A percentile compares a stretch with the other conserved stretches of the same genome.
Conservation (phyloP, 768 basidiomycete species). For the Podaxis pistillaris region DNA sequence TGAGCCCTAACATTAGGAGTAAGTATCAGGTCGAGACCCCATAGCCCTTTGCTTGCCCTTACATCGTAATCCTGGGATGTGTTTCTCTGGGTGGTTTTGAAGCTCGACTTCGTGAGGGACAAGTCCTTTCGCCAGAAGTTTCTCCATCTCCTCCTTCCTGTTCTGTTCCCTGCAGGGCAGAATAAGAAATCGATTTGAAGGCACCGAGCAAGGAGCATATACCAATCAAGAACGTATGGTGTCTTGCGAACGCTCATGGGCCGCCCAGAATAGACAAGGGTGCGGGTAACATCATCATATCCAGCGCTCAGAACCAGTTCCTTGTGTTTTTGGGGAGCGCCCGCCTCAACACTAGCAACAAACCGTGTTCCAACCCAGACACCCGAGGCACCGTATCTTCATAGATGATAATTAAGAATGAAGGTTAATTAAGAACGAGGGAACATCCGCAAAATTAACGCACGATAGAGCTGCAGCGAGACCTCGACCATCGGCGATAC, state of each 20-base stretch:
- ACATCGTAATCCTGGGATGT: conserved; percentile 60
- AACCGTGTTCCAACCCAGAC: conserved; percentile 91
- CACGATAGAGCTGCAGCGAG: conserved; percentile 74
- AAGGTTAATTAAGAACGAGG: neutral
- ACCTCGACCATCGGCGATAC: conserved; percentile 80
- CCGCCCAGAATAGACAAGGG: conserved; percentile 74
- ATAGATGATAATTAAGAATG: neutral
- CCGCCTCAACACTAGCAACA: conserved; percentile 79
- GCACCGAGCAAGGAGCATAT: conserved; percentile 15
- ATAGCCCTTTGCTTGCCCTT: conserved; percentile 23
- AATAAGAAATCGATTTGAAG: neutral
- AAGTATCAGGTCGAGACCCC: neutral
- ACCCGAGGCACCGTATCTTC: conserved; percentile 76
- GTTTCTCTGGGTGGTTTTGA: conserved; percentile 64
- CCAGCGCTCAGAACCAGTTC: conserved; percentile 63
- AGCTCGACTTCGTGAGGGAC: conserved; percentile 79
- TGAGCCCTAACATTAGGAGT: conserved; percentile 50
- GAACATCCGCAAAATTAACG: conserved; percentile 15
- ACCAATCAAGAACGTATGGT: conserved; percentile 76
- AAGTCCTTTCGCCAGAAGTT: conserved; percentile 59
- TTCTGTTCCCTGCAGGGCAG: conserved; percentile 51
- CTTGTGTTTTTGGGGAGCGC: conserved; percentile 74
- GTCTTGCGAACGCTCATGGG: conserved; percentile 84
- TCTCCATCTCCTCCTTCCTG: conserved; percentile 55
- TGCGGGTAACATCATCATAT: conserved; percentile 73